A percentile compares a stretch with the other conserved stretches of the same genome.
Evolutionary conservation across 2,329 filamentous ascomycete species (phyloP).

Genomic region (Fusarium sp.): DNA sequence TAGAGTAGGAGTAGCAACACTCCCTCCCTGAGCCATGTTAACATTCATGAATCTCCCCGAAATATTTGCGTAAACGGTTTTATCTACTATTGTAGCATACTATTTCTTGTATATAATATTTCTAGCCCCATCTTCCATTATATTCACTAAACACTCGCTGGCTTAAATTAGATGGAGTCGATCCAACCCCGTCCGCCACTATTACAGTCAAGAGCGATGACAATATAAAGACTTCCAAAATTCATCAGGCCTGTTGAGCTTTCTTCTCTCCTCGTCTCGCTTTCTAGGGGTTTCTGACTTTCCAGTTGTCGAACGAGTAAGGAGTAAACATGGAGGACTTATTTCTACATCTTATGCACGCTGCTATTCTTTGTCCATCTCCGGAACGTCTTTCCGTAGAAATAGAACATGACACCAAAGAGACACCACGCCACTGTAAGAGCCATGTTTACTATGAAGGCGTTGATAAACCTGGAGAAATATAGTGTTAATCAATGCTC

Average conservation of each 20-base stretch:
- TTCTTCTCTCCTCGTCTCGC: too few species aligned
- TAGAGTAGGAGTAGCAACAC: background rate
- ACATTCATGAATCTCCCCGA: too few species aligned
- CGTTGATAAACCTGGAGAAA: background rate
- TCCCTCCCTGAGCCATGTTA: too few species aligned
- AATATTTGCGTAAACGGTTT: background rate
- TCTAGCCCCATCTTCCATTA: background rate
- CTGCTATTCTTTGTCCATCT: constrained; percentile 8
- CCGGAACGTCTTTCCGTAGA: constrained; percentile 10
- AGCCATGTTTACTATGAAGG: constrained; percentile 14
- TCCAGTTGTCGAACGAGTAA: background rate
- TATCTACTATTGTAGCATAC: background rate
- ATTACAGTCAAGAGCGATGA: background rate
- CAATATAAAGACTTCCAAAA: background rate
- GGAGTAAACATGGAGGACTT: background rate
- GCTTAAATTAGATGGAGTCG: background rate
- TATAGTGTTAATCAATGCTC: background rate
- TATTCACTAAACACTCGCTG: background rate
- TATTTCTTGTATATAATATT: background rate
- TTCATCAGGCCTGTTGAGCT: too few species aligned
- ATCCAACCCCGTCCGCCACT: background rate
- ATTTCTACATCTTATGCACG: background rate
- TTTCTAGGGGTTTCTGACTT: too few species aligned
- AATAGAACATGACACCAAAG: constrained; percentile 5
- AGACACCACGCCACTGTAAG: constrained; percentile 2